Percentiles rank a stretch among this genome's conserved stretches.
Conservation (phyloP, 192 early-diverging fungal species). For the Entophlyctis luteolus region DNA sequence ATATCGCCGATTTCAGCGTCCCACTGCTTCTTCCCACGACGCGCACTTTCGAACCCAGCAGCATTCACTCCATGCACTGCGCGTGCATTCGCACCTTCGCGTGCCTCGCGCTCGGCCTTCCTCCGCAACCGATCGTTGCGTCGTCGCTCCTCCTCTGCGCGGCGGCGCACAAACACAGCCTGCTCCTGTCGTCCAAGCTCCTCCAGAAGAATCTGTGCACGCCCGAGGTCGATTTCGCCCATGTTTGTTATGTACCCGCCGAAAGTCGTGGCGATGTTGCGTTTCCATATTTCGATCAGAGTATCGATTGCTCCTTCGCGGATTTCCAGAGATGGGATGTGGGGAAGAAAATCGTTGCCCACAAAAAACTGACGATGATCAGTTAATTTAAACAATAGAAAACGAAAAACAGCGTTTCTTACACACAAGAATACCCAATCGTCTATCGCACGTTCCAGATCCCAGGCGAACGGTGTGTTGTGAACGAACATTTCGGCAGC, state of each 20-base stretch:
- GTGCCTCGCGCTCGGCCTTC: slow-evolving; percentile 28
- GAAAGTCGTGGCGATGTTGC: slow-evolving; percentile 41
- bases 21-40: neutral
- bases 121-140: slow-evolving; percentile 28
- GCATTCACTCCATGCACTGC: neutral
- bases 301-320: slow-evolving; percentile 76
- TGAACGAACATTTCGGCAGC: slow-evolving; percentile 76
- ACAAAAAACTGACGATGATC: slow-evolving; percentile 65
- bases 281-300: slow-evolving; percentile 60
- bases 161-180: slow-evolving; percentile 44
- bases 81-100: neutral
- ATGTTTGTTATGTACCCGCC: slow-evolving; percentile 87
- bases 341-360: slow-evolving; percentile 97
- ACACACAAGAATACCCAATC: slow-evolving; percentile 86
- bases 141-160: slow-evolving; percentile 43
- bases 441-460: slow-evolving; percentile 91
- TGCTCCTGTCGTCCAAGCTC: slow-evolving; percentile 53
- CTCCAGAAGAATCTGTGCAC: slow-evolving; percentile 43
- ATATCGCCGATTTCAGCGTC: neutral
- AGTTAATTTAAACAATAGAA: neutral
- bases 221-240: slow-evolving; percentile 59
- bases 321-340: slow-evolving; percentile 90
- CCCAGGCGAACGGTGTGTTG: slow-evolving; percentile 54
- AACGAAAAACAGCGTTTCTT: neutral
- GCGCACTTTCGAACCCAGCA: slow-evolving; percentile 2